Evolutionary conservation across 78 protist genomes (phyloP), one percentile per base, ranked within the genome.

Genomic region (Dictyostelium discoideum): DNA sequence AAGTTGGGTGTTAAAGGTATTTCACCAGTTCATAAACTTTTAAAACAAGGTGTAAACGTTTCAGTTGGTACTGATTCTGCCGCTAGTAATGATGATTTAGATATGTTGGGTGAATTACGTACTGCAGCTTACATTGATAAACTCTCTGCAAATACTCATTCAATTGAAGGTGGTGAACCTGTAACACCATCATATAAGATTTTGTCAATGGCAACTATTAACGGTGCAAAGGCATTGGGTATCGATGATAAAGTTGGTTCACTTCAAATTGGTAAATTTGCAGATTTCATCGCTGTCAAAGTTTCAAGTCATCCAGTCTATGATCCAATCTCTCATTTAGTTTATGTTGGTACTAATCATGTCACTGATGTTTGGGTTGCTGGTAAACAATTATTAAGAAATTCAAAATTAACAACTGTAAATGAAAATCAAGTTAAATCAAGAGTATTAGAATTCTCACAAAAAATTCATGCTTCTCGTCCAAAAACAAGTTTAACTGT

Each of bases 141-240:
- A 69, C 60, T 81, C 4, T 57, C 81, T 0, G 63, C 14, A 74
- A 92, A 92, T 32, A 37, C 84, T 18, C 57, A 60, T 18, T 20
- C 85, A 5, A 2, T 40, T 9, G 39, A 87, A 77, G 32, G 39
- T 24, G 54, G 48, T 13, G 44, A 67, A 37, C 20, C 50, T 9
- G 80, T 39, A 11, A 90, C 94, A 46, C 76, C 87, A 39, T 48
- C 93, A 4, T 26, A 26, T 10, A 82, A 79, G 6, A 85, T 85
- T 1, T 3, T 85, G 3, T 16, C 29, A 22, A 85, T 94, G 92
- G 94, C 94, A 3, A 94, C 97, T 3, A 63, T 94, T 40, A 94
- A 94, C n/a, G 97, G 97, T 37, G 97, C 97, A n/a, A 86, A 83
- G 11, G 97, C 97, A 9, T 20, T 88, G 22, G 97, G 97, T 87